These are phyloP conservation scores for Hirsutella thompsonii DNA, from an alignment of 2,329 filamentous ascomycete species.

Conservation along the genomic window DNA sequence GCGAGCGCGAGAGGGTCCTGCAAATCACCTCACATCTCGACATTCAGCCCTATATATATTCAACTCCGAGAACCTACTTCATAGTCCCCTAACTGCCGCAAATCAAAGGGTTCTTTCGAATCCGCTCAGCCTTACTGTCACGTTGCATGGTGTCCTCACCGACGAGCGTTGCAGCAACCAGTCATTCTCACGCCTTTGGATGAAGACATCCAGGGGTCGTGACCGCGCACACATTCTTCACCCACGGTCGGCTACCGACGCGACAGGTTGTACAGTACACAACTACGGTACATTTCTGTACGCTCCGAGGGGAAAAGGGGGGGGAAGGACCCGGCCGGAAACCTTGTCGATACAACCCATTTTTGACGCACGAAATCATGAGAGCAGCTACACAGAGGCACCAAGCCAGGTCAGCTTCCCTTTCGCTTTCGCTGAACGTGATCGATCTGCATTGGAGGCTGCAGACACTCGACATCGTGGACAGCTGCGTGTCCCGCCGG, in stretches of 20 bases:
- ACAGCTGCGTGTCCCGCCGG: background rate
- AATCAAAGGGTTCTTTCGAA: background rate
- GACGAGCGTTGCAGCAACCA: too few relatives aligned
- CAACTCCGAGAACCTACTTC: background rate
- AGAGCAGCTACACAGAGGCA: constrained; percentile 1
- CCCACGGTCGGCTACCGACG: too few relatives aligned
- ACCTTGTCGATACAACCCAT: background rate
- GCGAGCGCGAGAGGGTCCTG: background rate
- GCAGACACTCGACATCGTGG: constrained; percentile 1
- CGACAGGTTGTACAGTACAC: too few relatives aligned
- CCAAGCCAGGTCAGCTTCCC: background rate
- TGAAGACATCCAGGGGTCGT: too few relatives aligned
- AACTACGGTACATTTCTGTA: too few relatives aligned
- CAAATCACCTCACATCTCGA: background rate
- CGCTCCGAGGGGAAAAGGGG: background rate
- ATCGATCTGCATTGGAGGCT: background rate
- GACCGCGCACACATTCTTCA: too few relatives aligned
- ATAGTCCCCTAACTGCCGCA: background rate
- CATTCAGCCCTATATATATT: background rate
- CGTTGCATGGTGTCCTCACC: too few relatives aligned
- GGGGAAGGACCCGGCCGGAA: background rate
- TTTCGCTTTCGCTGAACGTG: background rate
- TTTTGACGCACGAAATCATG: constrained; percentile 1
- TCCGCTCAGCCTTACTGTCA: too few relatives aligned
- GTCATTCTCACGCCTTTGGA: too few relatives aligned